phyloP scores from a whole-genome alignment of 768 basidiomycete species.

The Termitomyces sp. region DNA sequence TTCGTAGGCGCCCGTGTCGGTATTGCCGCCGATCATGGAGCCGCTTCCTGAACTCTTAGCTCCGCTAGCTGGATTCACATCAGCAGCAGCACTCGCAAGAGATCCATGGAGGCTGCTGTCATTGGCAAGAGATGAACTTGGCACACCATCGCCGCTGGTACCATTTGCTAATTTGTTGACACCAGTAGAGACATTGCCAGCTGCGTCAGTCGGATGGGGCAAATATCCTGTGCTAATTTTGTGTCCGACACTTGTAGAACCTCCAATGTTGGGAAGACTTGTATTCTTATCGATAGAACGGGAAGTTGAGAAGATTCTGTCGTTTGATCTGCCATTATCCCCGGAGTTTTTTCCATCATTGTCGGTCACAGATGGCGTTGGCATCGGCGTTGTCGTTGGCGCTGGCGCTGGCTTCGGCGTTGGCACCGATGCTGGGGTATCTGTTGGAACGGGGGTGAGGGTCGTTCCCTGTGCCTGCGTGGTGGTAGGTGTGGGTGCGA shows the following conservation, averaged over 20 bases:
- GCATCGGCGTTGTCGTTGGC: neutral
- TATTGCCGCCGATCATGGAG: neutral
- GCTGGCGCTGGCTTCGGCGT: neutral
- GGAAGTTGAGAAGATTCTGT: neutral
- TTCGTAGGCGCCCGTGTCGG: neutral
- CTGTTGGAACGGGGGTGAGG: constrained; percentile 8
- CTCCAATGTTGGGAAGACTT: neutral
- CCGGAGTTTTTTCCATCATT: neutral
- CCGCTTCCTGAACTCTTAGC: constrained; percentile 1
- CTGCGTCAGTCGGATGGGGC: neutral
- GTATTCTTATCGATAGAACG: neutral
- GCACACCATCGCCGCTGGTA: neutral
- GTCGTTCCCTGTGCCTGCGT: constrained; percentile 3
- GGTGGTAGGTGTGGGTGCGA: constrained; percentile 7
- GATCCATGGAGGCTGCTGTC: constrained; percentile 1
- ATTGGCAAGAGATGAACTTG: neutral
- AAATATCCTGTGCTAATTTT: constrained; percentile 5
- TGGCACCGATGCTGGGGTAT: constrained; percentile 2
- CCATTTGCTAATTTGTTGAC: neutral
- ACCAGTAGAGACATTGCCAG: neutral
- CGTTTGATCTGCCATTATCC: neutral
- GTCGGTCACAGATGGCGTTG: constrained; percentile 3
- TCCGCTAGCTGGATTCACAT: neutral
- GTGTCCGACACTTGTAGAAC: constrained; percentile 1
- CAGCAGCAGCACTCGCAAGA: constrained; percentile 1